Base-by-base conservation (phyloP, 306 rosid species). In the Quercus alba region DNA sequence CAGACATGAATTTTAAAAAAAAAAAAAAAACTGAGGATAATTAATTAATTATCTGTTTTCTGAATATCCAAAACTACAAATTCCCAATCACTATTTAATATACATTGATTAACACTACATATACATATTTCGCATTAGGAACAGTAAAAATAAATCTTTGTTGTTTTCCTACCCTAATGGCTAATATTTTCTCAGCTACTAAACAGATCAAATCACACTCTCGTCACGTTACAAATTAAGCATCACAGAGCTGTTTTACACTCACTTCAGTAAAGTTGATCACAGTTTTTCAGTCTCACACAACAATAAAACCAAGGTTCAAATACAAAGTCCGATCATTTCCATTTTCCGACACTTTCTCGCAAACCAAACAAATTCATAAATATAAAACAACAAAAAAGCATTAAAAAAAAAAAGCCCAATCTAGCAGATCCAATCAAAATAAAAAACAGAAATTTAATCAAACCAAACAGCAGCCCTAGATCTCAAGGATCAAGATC, bases 401-500 rank as follows among this genome's bases (percentile, higher is more conserved):
- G 10, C 3, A 46, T 57, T 70, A 73, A 76, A 81, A 46, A 78
- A 25, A 71, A 66, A 31, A 66, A 67, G 55, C 73, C 54, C 3
- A 52, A 46, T 31, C 21, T 12, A n/a, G 5, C 59, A 77, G 44
- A 82, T 75, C 61, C 74, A 75, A 62, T 52, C 4, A 75, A 13
- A 74, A 80, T 74, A 56, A 3, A 2, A 73, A 31, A 44, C 10
- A 30, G 61, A 25, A 12, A 3, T 1, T 14, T 6, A 58, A 46
- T 4, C 51, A 35, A 72, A 72, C 6, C 15, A 81, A 41, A 13
- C 26, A 54, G 3, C 5, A 44, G 49, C 63, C 58, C 77, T 56
- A 69, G 84, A 77, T 83, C 85, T 81, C 72, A 12, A 21, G 18
- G 19, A 49, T 51, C 56, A 55, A 61, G 31, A 26, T 28, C n/a